Evolutionary conservation across 306 rosid genomes (phyloP).

Genomic region (Medicago lupulina): DNA sequence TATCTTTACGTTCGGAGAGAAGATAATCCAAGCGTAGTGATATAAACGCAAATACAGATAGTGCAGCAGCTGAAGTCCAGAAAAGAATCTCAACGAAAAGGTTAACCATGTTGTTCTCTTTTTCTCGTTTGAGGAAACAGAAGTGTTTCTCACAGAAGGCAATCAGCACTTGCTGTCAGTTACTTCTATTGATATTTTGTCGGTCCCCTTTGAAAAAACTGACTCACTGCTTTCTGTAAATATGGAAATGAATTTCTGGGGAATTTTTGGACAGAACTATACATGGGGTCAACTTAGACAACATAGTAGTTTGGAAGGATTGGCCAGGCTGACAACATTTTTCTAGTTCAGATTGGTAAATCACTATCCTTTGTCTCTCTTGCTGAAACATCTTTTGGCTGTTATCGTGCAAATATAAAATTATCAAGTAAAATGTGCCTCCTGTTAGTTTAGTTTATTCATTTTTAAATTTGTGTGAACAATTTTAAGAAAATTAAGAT

Average conservation of each 20-base stretch:
- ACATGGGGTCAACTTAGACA: constrained; percentile 7
- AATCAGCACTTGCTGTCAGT: too few relatives aligned
- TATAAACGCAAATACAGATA: neutral
- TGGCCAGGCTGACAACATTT: constrained; percentile 9
- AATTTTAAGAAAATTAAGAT: neutral
- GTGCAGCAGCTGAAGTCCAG: too few relatives aligned
- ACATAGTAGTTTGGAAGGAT: neutral
- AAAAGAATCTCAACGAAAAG: neutral
- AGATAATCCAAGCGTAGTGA: neutral
- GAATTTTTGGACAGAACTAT: neutral
- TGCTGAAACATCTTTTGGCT: neutral
- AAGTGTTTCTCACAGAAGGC: too few relatives aligned
- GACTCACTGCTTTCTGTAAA: neutral
- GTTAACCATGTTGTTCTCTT: neutral
- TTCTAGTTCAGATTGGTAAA: neutral
- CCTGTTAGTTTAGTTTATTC: neutral
- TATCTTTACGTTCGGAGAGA: constrained; percentile 4
- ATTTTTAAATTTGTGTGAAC: neutral
- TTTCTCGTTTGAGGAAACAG: neutral
- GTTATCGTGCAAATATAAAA: neutral
- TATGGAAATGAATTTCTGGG: constrained; percentile 25
- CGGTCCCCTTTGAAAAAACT: neutral
- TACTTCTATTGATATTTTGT: constrained; percentile 10
- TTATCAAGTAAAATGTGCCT: neutral
- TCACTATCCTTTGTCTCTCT: neutral